These are phyloP conservation scores for Allium cepa DNA, from an alignment of 106 monocot genomes.

Conservation along the genomic window DNA sequence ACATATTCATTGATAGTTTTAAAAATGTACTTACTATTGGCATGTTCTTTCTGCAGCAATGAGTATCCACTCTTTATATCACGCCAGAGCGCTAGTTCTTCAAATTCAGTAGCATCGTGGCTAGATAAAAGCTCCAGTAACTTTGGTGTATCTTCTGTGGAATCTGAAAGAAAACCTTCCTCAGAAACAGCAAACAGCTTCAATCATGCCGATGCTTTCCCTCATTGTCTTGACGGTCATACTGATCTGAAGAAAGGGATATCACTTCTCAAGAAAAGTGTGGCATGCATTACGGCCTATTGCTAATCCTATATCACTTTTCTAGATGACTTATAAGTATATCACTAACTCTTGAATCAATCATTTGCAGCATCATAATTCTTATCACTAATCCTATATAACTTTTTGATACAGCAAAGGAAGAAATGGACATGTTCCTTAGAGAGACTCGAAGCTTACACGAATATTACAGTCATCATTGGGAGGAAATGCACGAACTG, in stretches of 20 bases:
- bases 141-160: slow-evolving; percentile 87
- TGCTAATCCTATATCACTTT: too few relatives aligned
- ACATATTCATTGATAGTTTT: too few relatives aligned
- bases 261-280: slow-evolving; percentile 88
- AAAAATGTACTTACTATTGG: too few relatives aligned
- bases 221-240: slow-evolving; percentile 62
- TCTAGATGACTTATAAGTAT: too few relatives aligned
- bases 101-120: slow-evolving; percentile 69
- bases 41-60: slow-evolving; percentile 38
- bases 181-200: slow-evolving; percentile 55
- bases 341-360: too few relatives aligned
- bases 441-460: too few relatives aligned
- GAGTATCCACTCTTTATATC: slow-evolving; percentile 93
- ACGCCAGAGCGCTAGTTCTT: slow-evolving; percentile 67
- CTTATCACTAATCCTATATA: too few relatives aligned
- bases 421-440: too few relatives aligned
- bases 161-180: slow-evolving; percentile 56
- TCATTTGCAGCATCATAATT: too few relatives aligned
- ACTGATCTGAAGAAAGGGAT: slow-evolving; percentile 93
- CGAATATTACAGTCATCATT: too few relatives aligned
- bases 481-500: too few relatives aligned
- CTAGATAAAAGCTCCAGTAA: slow-evolving; percentile 68
- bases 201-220: slow-evolving; percentile 53
- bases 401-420: too few relatives aligned
- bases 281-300: slow-evolving; percentile 85